These are phyloP conservation scores for Colletotrichum simmondsii DNA, from an alignment of 2,329 filamentous ascomycete genomes.

Conservation along the genomic window DNA sequence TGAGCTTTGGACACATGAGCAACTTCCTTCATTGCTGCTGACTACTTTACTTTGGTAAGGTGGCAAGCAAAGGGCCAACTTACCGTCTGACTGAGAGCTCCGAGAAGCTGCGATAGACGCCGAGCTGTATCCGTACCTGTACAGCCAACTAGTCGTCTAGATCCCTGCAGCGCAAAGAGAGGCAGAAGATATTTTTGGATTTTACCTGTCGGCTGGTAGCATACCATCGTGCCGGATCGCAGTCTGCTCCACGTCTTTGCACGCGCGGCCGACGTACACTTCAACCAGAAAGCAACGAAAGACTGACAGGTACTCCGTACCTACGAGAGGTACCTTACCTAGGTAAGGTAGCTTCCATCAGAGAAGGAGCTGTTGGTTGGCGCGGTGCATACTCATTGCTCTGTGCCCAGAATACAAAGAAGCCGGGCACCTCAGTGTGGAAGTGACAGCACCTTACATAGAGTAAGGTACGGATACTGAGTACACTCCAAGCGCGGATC, in stretches of 20 bases:
- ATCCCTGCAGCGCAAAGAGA: slow-evolving; percentile 16
- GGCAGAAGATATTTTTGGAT: slow-evolving; percentile 26
- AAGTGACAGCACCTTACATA: neutral
- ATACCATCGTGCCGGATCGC: slow-evolving; percentile 9
- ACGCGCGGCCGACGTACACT: slow-evolving; percentile 18
- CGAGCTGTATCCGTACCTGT: neutral
- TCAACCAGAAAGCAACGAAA: neutral
- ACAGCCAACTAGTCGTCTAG: neutral
- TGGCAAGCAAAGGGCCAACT: neutral
- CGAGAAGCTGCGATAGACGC: slow-evolving; percentile 7
- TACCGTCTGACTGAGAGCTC: neutral
- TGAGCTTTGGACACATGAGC: neutral
- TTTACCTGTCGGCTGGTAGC: slow-evolving; percentile 1
- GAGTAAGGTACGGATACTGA: too few relatives aligned
- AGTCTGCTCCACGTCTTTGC: slow-evolving; percentile 14
- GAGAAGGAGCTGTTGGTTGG: neutral
- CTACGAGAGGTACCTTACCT: too few relatives aligned
- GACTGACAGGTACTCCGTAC: too few relatives aligned
- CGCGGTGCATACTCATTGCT: neutral
- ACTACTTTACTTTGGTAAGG: neutral
- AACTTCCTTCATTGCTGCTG: slow-evolving; percentile 1
- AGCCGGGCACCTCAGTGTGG: too few relatives aligned
- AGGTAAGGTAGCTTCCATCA: neutral
- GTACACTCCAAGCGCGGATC: neutral
- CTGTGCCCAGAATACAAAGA: neutral